Evolutionary conservation across 139 green algal genomes (phyloP).

Genomic region (Nannochloris sp.): DNA sequence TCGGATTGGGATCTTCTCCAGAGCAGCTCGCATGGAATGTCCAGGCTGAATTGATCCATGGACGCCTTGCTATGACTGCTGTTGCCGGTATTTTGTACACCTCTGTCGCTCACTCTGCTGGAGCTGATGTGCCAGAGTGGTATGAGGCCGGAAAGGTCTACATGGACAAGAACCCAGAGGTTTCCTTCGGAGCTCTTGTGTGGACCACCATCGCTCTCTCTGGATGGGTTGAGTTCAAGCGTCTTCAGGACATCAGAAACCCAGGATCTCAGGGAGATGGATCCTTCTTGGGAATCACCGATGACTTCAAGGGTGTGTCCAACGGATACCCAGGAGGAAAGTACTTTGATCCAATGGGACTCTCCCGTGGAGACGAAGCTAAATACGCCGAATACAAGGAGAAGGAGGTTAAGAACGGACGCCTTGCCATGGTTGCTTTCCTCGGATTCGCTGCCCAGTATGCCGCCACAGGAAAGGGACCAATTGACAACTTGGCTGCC

Average conservation of each 20-base stretch:
- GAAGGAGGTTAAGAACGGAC: constrained; percentile 88
- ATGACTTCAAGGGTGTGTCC: constrained; percentile 66
- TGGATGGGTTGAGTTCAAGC: constrained; percentile 71
- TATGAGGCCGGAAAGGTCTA: constrained; percentile 64
- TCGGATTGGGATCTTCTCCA: constrained; percentile 63
- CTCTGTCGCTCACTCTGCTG: constrained; percentile 15
- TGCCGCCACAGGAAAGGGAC: constrained; percentile 60
- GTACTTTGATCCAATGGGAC: constrained; percentile 71
- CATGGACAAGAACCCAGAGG: constrained; percentile 47
- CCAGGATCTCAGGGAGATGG: constrained; percentile 74
- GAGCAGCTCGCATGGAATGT: constrained; percentile 46
- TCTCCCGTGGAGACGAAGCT: constrained; percentile 45
- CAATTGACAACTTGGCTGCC: constrained; percentile 34
- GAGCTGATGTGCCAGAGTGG: constrained; percentile 48
- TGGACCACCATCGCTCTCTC: constrained; percentile 57
- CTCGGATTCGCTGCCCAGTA: constrained; percentile 79
- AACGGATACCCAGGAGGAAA: constrained; percentile 54
- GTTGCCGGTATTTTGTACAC: constrained; percentile 33
- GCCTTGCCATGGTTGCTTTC: constrained; percentile 70
- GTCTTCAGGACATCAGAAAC: constrained; percentile 71
- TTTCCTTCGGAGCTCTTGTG: constrained; percentile 58
- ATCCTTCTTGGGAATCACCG: constrained; percentile 74
- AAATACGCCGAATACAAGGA: constrained; percentile 58
- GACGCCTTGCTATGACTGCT: constrained; percentile 39
- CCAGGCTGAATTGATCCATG: constrained; percentile 45